Conservation (phyloP, 148 eudicot species). For the Amaranthus palmeri region DNA sequence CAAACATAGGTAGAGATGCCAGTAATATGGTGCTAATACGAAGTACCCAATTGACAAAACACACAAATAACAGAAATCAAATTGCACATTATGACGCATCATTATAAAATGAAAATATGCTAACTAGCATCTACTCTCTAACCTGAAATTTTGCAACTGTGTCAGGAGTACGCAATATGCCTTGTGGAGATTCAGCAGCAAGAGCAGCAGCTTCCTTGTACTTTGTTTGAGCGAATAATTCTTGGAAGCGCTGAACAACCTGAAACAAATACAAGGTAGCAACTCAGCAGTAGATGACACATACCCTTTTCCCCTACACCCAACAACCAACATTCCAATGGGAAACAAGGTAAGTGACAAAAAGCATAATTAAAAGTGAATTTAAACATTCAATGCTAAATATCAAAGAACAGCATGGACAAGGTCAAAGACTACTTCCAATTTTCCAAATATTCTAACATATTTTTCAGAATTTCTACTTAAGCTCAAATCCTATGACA, state of each 20-base stretch:
- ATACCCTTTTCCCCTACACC: no score
- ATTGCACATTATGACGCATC: neutral
- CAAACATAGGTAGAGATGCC: neutral
- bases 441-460: no score
- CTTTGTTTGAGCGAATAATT: slow-evolving; percentile 94
- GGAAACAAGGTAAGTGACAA: no score
- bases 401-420: no score
- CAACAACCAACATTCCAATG: no score
- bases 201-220: slow-evolving; percentile 99
- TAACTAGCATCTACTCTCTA: neutral
- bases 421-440: no score
- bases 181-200: slow-evolving; percentile 99
- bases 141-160: slow-evolving; percentile 99
- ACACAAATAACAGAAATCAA: neutral
- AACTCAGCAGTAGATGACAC: neutral
- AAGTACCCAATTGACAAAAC: neutral
- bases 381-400: no score
- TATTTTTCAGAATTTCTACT: no score
- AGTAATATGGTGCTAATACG: neutral
- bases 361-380: no score
- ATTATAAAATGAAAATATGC: neutral
- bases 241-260: slow-evolving; percentile 99
- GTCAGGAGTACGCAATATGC: slow-evolving; percentile 93
- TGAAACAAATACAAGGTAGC: slow-evolving; percentile 24
- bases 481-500: no score